A percentile compares a stretch with the other conserved stretches of the same genome.
Conservation (phyloP, 176 grass and related monocot species). For the Coix lacrymajobi region DNA sequence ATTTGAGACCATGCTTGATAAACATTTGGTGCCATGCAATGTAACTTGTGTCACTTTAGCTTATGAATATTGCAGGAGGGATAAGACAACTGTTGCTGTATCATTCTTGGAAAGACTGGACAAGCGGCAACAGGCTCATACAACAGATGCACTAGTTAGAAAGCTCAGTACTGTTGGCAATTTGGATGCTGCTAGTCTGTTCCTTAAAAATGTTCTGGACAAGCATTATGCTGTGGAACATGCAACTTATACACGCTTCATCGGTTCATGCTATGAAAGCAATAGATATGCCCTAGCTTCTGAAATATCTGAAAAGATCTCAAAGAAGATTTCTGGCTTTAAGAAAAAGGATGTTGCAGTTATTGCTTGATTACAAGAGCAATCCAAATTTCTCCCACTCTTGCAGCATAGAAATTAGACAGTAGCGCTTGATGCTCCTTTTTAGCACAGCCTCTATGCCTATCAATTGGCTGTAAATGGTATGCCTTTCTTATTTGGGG, state of each 20-base stretch:
- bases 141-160: conserved; percentile 58
- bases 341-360: conserved; percentile 22
- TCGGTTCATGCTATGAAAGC: conserved; percentile 63
- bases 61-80: conserved; percentile 66
- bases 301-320: conserved; percentile 63
- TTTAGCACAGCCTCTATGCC: neutral
- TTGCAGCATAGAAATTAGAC: neutral
- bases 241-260: conserved; percentile 55
- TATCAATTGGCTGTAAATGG: neutral
- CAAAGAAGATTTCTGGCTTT: conserved; percentile 36
- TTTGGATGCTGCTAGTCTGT: conserved; percentile 60
- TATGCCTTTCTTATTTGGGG: neutral
- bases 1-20: conserved; percentile 88
- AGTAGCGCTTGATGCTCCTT: neutral
- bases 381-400: neutral
- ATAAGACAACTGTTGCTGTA: conserved; percentile 43
- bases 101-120: conserved; percentile 65
- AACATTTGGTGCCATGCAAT: conserved; percentile 77
- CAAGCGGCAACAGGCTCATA: conserved; percentile 45
- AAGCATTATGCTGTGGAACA: conserved; percentile 50
- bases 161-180: conserved; percentile 59
- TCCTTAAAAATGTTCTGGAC: conserved; percentile 65
- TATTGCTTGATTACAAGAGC: conserved; percentile 35
- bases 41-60: conserved; percentile 74
- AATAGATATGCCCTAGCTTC: conserved; percentile 71